Conservation (phyloP, 345 rosid species). For the Ricinus communis region DNA sequence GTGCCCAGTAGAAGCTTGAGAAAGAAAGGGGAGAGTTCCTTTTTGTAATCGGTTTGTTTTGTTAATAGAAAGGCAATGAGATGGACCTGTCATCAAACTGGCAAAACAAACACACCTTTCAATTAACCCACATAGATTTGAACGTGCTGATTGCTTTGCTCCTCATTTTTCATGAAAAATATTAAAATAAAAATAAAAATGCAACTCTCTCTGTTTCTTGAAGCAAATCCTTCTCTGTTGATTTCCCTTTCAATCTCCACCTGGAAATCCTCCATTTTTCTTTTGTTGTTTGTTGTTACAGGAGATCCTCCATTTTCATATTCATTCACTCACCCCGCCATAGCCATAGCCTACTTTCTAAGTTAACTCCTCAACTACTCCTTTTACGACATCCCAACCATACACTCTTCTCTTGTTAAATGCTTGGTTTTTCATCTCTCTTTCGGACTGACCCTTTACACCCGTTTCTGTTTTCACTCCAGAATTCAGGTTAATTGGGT, state of each 20-base stretch:
- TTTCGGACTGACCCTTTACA: constrained; percentile 21
- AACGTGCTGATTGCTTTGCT: no score
- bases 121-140: constrained; percentile 8
- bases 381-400: constrained; percentile 68
- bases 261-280: no score
- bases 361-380: constrained; percentile 74
- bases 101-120: constrained; percentile 53
- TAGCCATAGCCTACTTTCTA: constrained; percentile 45
- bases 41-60: neutral
- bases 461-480: constrained; percentile 25
- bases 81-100: constrained; percentile 45
- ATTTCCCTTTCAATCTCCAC: constrained; percentile 41
- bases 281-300: no score
- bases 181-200: no score
- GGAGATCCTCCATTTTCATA: constrained; percentile 22
- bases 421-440: constrained; percentile 19
- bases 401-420: constrained; percentile 32
- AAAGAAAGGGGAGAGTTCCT: neutral
- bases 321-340: constrained; percentile 10
- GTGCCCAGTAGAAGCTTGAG: neutral
- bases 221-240: constrained; percentile 53
- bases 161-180: no score
- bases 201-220: constrained; percentile 54
- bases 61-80: constrained; percentile 12
- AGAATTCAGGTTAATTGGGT: neutral